Conservation (phyloP, 768 basidiomycete genomes). For the Lyophyllum semitale region DNA sequence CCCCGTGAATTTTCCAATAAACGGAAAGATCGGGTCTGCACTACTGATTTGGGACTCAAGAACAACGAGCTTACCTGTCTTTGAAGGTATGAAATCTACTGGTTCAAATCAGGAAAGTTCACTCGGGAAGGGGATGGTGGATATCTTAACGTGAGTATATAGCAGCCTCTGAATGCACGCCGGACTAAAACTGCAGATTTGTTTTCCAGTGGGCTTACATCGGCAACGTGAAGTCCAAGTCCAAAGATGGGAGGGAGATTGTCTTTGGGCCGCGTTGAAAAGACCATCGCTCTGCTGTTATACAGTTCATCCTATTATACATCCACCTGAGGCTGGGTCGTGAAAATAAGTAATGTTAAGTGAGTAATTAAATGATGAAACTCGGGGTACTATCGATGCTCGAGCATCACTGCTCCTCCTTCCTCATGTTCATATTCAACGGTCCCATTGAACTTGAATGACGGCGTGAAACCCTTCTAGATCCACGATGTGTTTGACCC, state of each 20-base stretch:
- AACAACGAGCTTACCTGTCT: background rate
- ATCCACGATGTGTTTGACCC: background rate
- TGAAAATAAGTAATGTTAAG: background rate
- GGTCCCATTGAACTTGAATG: background rate
- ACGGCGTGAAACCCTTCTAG: background rate
- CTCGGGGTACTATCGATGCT: too few species aligned
- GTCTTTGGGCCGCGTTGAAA: background rate
- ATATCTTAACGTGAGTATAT: slow-evolving; percentile 21
- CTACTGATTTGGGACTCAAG: background rate
- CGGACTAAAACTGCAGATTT: background rate
- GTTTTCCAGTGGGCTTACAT: slow-evolving; percentile 16
- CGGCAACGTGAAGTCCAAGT: slow-evolving; percentile 7
- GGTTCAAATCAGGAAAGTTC: slow-evolving; percentile 22
- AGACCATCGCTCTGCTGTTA: background rate
- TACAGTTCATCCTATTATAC: background rate
- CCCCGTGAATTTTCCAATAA: background rate
- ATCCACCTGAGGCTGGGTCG: background rate
- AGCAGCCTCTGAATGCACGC: background rate
- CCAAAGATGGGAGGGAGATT: slow-evolving; percentile 4
- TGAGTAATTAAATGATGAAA: too few species aligned
- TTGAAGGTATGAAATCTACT: slow-evolving; percentile 24
- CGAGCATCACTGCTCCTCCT: too few species aligned
- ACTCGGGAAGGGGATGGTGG: slow-evolving; percentile 22
- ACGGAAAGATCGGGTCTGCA: background rate
- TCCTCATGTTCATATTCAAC: background rate